Percentiles rank a stretch among this genome's conserved stretches.
These are phyloP conservation scores for Rhizophagus sp. DNA, from an alignment of 192 early-diverging fungal species.

Conservation along the genomic window DNA sequence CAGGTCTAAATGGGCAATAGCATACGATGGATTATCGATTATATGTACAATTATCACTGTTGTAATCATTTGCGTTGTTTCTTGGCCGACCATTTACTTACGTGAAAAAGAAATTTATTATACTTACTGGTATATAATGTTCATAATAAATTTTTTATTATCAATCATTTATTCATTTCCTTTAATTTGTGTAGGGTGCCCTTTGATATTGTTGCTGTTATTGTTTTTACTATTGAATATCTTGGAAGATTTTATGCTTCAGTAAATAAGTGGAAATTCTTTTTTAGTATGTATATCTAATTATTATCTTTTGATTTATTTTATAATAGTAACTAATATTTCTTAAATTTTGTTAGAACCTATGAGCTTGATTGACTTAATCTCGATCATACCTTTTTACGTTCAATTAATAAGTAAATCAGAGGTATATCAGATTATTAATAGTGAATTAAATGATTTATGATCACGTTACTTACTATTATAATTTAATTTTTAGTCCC, in stretches of 20 bases:
- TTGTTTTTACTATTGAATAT: constrained; percentile 25
- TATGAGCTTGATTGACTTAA: background rate
- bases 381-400: constrained; percentile 21
- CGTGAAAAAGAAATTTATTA: background rate
- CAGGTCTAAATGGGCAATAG: background rate
- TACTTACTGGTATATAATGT: background rate
- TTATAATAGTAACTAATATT: background rate
- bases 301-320: background rate
- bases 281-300: constrained; percentile 10
- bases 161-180: background rate
- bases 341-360: constrained; percentile 1
- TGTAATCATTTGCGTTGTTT: constrained; percentile 6
- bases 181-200: background rate
- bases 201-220: background rate
- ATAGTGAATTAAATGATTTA: background rate
- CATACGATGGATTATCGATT: background rate
- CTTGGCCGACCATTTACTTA: background rate
- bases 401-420: background rate
- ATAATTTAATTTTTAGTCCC: background rate
- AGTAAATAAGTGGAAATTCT: background rate
- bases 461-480: background rate
- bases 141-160: background rate
- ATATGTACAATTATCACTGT: background rate
- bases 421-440: background rate
- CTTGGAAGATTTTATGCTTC: constrained; percentile 21